phyloP scores from a whole-genome alignment of 495 filamentous ascomycete species.

The Cercophora sp. region DNA sequence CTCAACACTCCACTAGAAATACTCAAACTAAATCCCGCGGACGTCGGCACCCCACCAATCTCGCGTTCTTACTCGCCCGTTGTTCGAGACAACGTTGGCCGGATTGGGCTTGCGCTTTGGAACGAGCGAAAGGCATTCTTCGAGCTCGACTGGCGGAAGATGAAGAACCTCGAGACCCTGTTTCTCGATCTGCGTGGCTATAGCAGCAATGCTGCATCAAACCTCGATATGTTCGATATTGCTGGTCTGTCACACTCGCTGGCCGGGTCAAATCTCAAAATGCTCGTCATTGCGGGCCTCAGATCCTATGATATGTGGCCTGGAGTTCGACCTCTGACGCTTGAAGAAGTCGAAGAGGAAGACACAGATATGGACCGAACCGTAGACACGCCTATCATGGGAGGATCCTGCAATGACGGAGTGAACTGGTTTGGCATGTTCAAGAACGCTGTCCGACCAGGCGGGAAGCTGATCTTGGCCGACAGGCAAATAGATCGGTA shows the following conservation, averaged over 20 bases:
- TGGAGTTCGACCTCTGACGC: background rate
- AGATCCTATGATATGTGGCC: background rate
- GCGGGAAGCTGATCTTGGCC: conserved; percentile 18
- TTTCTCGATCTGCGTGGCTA: conserved; percentile 17
- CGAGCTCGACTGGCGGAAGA: conserved; percentile 7
- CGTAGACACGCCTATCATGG: no score
- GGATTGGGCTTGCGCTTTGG: background rate
- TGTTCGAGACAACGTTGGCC: background rate
- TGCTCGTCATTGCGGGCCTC: conserved; percentile 22
- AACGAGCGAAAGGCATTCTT: conserved; percentile 10
- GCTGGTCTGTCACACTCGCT: conserved; percentile 1
- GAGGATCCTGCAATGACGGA: no score
- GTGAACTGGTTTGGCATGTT: conserved; percentile 17
- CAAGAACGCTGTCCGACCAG: conserved; percentile 14
- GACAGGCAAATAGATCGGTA: conserved; percentile 4
- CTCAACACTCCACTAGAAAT: background rate
- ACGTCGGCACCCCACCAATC: background rate
- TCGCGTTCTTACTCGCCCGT: background rate
- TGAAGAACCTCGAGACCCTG: conserved; percentile 17
- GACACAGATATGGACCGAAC: no score
- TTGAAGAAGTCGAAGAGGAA: conserved; percentile 7
- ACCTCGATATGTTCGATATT: background rate
- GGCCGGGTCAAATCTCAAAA: background rate
- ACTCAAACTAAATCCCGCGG: background rate
- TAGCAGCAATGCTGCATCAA: background rate